These are phyloP conservation scores for Sisymbrium altissimum DNA, from an alignment of 345 rosid species.

Conservation along the genomic window DNA sequence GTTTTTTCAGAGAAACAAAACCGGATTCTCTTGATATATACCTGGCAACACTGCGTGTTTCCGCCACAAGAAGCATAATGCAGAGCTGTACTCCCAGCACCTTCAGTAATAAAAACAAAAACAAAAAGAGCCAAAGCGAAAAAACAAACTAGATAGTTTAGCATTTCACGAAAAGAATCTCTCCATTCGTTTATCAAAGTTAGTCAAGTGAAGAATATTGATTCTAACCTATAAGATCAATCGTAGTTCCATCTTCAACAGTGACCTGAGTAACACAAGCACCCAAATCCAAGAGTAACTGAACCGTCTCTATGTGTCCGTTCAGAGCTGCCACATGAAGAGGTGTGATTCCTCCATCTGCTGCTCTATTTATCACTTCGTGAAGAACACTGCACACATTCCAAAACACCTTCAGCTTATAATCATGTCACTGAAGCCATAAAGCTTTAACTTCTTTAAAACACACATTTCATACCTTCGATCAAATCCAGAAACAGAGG, in stretches of 20 bases:
- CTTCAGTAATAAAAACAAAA: constrained; percentile 37
- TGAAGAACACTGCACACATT: constrained; percentile 48
- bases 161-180: background rate
- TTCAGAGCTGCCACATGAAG: constrained; percentile 93
- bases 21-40: constrained; percentile 27
- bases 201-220: background rate
- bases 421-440: background rate
- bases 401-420: background rate
- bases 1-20: background rate
- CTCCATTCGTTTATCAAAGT: background rate
- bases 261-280: constrained; percentile 77
- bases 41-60: constrained; percentile 88
- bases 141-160: constrained; percentile 4
- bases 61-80: constrained; percentile 99
- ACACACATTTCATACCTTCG: constrained; percentile 33
- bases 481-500: constrained; percentile 52
- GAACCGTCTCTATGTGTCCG: constrained; percentile 80
- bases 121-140: background rate
- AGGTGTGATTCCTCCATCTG: constrained; percentile 95
- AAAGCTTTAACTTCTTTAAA: background rate
- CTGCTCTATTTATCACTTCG: constrained; percentile 70
- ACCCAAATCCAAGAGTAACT: constrained; percentile 83
- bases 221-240: constrained; percentile 79
- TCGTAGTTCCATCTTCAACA: constrained; percentile 85
- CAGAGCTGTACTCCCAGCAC: constrained; percentile 91